These are phyloP conservation scores for Arthrinium phaeospermum DNA, from an alignment of 2,329 filamentous ascomycete species.

Conservation along the genomic window DNA sequence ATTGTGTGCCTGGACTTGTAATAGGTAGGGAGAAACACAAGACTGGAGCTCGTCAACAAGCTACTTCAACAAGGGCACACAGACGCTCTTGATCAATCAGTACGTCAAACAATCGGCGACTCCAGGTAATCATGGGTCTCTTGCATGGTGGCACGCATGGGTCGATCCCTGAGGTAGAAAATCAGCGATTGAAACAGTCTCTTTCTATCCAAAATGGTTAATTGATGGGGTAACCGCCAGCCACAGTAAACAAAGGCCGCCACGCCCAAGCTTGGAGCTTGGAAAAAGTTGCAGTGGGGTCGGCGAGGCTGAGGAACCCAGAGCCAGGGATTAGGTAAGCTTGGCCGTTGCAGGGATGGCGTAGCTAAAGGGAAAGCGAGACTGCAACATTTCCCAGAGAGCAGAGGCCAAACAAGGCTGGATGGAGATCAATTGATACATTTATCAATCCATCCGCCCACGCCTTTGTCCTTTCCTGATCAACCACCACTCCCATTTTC, in stretches of 20 bases:
- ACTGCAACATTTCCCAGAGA: not conserved
- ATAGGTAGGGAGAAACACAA: not conserved
- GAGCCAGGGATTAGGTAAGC: not conserved
- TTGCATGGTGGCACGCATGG: not conserved
- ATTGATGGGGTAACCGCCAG: constrained; percentile 24
- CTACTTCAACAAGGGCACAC: not conserved
- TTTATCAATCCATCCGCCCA: not conserved
- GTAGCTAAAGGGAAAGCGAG: not conserved
- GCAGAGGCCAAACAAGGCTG: not conserved
- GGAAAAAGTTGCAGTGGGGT: not conserved
- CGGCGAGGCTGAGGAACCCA: not conserved
- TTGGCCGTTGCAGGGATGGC: not conserved
- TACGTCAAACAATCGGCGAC: not conserved
- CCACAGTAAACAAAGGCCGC: constrained; percentile 28
- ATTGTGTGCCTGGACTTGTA: not conserved
- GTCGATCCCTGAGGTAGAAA: not conserved
- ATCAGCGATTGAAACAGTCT: not conserved
- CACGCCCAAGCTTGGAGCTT: not conserved
- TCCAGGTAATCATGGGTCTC: constrained; percentile 1
- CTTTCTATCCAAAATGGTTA: not conserved
- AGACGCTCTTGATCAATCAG: not conserved
- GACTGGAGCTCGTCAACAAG: not conserved
- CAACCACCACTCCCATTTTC: not conserved
- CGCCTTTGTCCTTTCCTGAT: not conserved
- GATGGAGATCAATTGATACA: not conserved